Evolutionary conservation across 352 stramenopile genomes (phyloP), one percentile per base, ranked within the genome.

Genomic region (Globisporangium iwayamae): DNA sequence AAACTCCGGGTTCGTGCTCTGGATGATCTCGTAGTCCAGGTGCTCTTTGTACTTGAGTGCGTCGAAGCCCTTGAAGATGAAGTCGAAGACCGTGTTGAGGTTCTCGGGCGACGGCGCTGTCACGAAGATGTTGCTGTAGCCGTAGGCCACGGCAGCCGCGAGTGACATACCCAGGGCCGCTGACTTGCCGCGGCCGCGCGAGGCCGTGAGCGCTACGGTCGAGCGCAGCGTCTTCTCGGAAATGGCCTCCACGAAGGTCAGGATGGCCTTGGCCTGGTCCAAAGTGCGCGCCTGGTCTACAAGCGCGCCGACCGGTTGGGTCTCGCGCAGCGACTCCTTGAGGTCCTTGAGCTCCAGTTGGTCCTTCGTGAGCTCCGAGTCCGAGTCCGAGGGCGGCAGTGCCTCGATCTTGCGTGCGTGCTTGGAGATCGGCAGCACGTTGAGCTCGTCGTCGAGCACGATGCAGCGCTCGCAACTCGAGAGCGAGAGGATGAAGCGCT

Each of bases 391-490:
- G 4, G 83, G 83, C 11, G 85, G 81, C 51, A 97, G 73, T 51
- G 87, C 76, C 67, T 96, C 83, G 69, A 98, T 91, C 65, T 95
- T 92, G 55, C 82, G 83, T 63, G 98, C 89, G 71, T 96, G 83
- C 68, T 96, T 94, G 66, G 88, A 97, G 46, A 99, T 86, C 0
- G 98, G 97, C 56, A 99, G 84, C 58, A 99, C 96, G 79, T 99
- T 99, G 62, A 99, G 85, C 77, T 99, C 97, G 70, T 99, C 98
- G 67, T 99, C 98, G 58, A 99, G 93, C 39, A 99, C 96, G 46
- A 99, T 83, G 77, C 97, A 99, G 75, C 93, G 96, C 43, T 86
- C 78, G 77, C 94, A 99, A 34, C 96, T 93, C 1, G 84, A 88
- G 41, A 99, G 81, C 43, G 93, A 99, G 2, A 99, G 83, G 69